Evolutionary conservation across 2,329 filamentous ascomycete species (phyloP), one percentile per base, ranked within the genome.

Genomic region (Boeremia lycopersici): DNA sequence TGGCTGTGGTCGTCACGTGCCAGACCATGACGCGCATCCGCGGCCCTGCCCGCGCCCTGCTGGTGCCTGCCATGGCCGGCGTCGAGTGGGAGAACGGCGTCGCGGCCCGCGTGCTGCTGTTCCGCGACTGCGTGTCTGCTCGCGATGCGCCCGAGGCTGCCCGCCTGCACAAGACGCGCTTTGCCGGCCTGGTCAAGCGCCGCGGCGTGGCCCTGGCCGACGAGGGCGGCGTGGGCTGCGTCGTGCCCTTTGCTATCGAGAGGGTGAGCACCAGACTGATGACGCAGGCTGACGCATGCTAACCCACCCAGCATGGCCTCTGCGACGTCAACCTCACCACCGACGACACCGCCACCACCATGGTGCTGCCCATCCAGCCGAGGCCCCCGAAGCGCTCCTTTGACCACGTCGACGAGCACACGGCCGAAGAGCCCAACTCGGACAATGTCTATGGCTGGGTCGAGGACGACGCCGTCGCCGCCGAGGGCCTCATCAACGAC

Each of bases 11-110:
- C 2, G 73, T 95, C 17, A 81, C 92, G 43, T 91, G 87, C 33
- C 92, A 96, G 70, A 91, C 89, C 55, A 89, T 88, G 36, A 96
- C 91, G n/a, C 89, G 87, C 62, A 88, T 96, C 76, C 86, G 89
- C 58, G 80, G 81, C 4, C 87, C 83, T 60, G 81, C 78, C 61
- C 84, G 81, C 61, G 89, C 92, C 12, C 84, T 88, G 10, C 78
- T 98, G 43, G 83, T 88, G 48, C 89, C 92, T 13, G 86, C 90
- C 35, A 81, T 97, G 59, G 88, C 88, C 52, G 87, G 89, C 12
- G 81, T 81, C 17, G 85, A 89, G 36, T 97, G 93, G 93, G 92
- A 96, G 57, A 86, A 85, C 60, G 88, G 86, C 29, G 79, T 96
- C 33, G 84, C 86, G 57, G 89, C 86, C 36, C 83, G 91, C 48